A percentile compares a stretch with the other conserved stretches of the same genome.
phyloP scores from a whole-genome alignment of 2,329 filamentous ascomycete species.

The Neoarthrinium moseri region DNA sequence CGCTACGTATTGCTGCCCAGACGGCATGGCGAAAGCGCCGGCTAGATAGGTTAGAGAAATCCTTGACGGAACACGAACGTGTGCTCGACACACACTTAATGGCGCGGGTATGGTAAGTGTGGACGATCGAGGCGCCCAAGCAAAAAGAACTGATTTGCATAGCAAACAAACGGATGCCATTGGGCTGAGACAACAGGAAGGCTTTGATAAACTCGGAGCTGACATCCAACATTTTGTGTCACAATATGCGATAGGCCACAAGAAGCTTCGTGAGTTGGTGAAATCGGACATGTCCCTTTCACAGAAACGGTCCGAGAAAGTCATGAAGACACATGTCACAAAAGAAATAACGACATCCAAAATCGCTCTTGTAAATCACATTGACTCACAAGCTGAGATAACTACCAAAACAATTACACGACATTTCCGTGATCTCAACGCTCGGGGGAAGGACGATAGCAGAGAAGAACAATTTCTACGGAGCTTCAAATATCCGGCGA shows the following conservation, averaged over 20 bases:
- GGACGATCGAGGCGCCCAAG: too few relatives aligned
- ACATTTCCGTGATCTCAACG: neutral
- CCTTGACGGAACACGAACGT: conserved; percentile 11
- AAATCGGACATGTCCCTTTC: too few relatives aligned
- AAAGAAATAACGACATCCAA: too few relatives aligned
- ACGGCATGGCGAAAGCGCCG: conserved; percentile 19
- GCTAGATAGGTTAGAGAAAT: conserved; percentile 16
- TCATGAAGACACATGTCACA: too few relatives aligned
- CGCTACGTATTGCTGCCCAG: conserved; percentile 12
- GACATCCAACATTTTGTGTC: too few relatives aligned
- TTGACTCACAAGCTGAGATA: too few relatives aligned
- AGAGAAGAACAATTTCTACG: conserved; percentile 6
- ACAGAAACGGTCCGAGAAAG: too few relatives aligned
- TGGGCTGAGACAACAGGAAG: neutral
- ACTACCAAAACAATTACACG: neutral
- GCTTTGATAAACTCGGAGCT: too few relatives aligned
- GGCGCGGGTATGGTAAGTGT: neutral
- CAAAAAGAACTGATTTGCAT: neutral
- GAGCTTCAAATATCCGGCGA: conserved; percentile 12
- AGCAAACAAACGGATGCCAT: neutral
- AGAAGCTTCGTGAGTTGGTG: too few relatives aligned
- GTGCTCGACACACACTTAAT: conserved; percentile 7
- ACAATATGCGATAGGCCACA: too few relatives aligned
- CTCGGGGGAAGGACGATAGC: neutral
- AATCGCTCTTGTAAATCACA: too few relatives aligned